Evolutionary conservation across 2,329 filamentous ascomycete species (phyloP), one percentile per base, ranked within the genome.

Genomic region (Diplodia mutila): DNA sequence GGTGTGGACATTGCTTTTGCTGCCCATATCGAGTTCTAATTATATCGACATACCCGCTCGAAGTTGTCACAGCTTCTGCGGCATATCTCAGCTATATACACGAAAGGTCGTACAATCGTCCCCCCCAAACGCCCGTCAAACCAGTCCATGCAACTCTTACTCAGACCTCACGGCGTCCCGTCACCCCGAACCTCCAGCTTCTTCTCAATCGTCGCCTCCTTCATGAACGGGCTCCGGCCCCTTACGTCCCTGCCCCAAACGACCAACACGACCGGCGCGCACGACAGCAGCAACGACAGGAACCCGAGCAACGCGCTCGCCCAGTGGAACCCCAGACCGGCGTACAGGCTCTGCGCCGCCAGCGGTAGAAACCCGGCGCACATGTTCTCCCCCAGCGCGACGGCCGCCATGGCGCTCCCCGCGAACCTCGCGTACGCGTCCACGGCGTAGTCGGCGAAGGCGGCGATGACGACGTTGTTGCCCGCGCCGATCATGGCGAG

Each of bases 401-500:
- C 79, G 0, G 81, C 83, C 4, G 81, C 83, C 29, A 85, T 78
- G 0, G 83, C 83, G 42, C 81, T 84, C 0, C 79, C 84, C 4
- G 83, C 82, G 68, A 84, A 85, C 61, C 80, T 81, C 2, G 79
- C 78, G 68, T 86, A 86, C 2, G 81, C 77, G 71, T 86, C 84
- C 1, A 82, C 79, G 16, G 85, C 75, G 63, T 86, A 86, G 67
- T 81, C 80, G 21, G 80, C 80, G 18, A 84, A 80, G 0, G 80
- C 81, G 1, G 77, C 75, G 0, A 85, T 80, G 9, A 85, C 80
- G 37, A 79, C 76, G 14, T 82, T 82, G 70, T 82, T 84, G 2
- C 84, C 84, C 29, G 82, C 82, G 0, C 84, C 84, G 1, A 85
- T 80, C 71, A 85, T 78, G 0, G 73, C 75, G 2, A 86, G 76